phyloP scores from a whole-genome alignment of 352 stramenopile genomes.

The Pythium folliculosum region DNA sequence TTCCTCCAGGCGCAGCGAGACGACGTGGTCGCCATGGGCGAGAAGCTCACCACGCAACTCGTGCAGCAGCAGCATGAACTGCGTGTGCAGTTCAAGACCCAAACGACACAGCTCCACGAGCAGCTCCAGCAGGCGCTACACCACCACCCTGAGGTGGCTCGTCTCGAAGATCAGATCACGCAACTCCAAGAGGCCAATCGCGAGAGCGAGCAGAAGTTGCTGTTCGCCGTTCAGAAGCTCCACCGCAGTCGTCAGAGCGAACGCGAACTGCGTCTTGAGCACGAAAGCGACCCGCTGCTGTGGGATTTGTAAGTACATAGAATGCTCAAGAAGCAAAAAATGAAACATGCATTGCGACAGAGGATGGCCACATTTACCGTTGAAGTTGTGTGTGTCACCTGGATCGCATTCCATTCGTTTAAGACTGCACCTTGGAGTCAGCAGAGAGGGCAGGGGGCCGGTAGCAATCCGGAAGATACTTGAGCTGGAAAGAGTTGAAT shows the following conservation, averaged over 20 bases:
- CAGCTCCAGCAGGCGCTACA: slow-evolving; percentile 51
- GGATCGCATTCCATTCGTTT: slow-evolving; percentile 12
- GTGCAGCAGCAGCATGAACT: slow-evolving; percentile 73
- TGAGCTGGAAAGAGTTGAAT: slow-evolving; percentile 97
- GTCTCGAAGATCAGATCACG: slow-evolving; percentile 43
- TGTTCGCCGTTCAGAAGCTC: slow-evolving; percentile 73
- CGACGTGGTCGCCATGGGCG: slow-evolving; percentile 54
- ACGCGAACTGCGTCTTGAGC: slow-evolving; percentile 61
- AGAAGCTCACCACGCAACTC: slow-evolving; percentile 68
- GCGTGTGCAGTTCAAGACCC: slow-evolving; percentile 45
- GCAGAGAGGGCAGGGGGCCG: slow-evolving; percentile 84
- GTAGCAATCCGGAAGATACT: slow-evolving; percentile 96
- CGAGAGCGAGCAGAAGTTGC: slow-evolving; percentile 63
- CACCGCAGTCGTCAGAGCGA: slow-evolving; percentile 70
- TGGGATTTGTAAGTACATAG: slow-evolving; percentile 49
- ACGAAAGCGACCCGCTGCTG: slow-evolving; percentile 52
- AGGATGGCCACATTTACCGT: neutral
- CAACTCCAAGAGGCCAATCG: slow-evolving; percentile 43
- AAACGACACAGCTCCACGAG: slow-evolving; percentile 41
- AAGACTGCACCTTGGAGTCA: slow-evolving; percentile 77
- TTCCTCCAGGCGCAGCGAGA: slow-evolving; percentile 41
- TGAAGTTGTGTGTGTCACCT: neutral
- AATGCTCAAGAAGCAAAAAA: slow-evolving; percentile 14
- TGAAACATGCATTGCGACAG: slow-evolving; percentile 13
- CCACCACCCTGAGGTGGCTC: slow-evolving; percentile 48